Evolutionary conservation across 2,329 filamentous ascomycete species (phyloP).

Genomic region (Hypoxylon sp.): DNA sequence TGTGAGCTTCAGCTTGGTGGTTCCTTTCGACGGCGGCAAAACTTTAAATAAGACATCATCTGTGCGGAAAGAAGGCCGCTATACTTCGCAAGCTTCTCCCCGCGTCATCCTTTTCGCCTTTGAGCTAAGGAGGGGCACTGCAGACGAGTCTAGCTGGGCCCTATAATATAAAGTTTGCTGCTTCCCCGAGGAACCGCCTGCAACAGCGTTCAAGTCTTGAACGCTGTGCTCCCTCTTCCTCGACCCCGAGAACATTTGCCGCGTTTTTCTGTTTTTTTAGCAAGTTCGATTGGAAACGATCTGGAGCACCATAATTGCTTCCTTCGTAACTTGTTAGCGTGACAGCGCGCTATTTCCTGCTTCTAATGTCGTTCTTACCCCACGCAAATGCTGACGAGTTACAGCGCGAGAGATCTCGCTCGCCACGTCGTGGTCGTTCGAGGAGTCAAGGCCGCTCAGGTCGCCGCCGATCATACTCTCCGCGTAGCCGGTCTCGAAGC

Average conservation of each 20-base stretch:
- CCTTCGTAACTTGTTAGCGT: conserved; percentile 21
- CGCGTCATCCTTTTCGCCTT: conserved; percentile 41
- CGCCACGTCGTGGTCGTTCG: conserved; percentile 83
- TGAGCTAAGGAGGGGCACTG: conserved; percentile 36
- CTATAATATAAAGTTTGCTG: conserved; percentile 42
- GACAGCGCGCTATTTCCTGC: conserved; percentile 35
- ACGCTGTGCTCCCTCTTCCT: conserved; percentile 7
- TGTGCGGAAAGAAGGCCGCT: conserved; percentile 12
- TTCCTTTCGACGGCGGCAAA: conserved; percentile 36
- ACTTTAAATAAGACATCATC: conserved; percentile 25
- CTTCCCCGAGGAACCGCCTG: conserved; percentile 23
- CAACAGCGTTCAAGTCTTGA: conserved; percentile 15
- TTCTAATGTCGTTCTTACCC: conserved; percentile 44
- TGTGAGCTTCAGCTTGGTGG: conserved; percentile 26
- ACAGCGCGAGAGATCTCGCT: conserved; percentile 88
- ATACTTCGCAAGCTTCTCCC: conserved; percentile 20
- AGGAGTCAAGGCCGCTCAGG: conserved; percentile 81
- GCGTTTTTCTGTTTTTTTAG: not conserved
- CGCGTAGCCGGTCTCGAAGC: conserved; percentile 83
- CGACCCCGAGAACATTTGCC: conserved; percentile 3
- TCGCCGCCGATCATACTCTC: conserved; percentile 83
- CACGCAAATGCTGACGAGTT: conserved; percentile 54
- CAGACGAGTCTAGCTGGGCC: conserved; percentile 31
- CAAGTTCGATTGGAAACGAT: conserved; percentile 9
- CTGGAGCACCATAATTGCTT: conserved; percentile 19